phyloP scores from a whole-genome alignment of 331 rosid genomes.

The Ulmus americana region DNA sequence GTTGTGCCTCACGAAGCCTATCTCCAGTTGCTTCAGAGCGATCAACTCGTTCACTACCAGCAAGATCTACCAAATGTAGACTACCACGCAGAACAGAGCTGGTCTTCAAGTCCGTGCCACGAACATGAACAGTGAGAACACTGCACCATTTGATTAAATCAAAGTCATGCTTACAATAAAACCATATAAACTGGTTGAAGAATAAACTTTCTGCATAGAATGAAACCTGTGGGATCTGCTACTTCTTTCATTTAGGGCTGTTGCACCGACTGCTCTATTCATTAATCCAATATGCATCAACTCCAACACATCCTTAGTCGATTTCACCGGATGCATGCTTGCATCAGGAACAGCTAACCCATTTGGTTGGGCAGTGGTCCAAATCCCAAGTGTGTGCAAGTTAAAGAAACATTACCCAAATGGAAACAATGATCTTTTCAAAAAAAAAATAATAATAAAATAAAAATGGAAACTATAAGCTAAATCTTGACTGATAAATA shows the following conservation, averaged over 20 bases:
- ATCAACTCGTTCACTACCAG: slow-evolving; percentile 95
- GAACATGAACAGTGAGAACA: slow-evolving; percentile 91
- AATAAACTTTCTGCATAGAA: slow-evolving; percentile 18
- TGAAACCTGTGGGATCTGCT: slow-evolving; percentile 92
- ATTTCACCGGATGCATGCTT: slow-evolving; percentile 81
- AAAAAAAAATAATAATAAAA: not conserved
- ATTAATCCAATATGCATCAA: slow-evolving; percentile 67
- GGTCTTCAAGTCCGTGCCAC: slow-evolving; percentile 80
- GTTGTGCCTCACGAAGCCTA: slow-evolving; percentile 95
- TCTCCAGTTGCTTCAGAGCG: slow-evolving; percentile 97
- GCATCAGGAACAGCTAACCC: slow-evolving; percentile 99
- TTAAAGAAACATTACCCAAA: slow-evolving; percentile 50
- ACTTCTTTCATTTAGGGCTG: slow-evolving; percentile 91
- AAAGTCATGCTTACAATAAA: slow-evolving; percentile 12
- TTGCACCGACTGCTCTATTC: slow-evolving; percentile 86
- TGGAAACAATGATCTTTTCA: slow-evolving; percentile 3
- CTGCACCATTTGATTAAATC: slow-evolving; percentile 39
- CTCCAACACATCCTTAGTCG: slow-evolving; percentile 75
- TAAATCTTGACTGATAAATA: not conserved
- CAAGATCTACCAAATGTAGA: slow-evolving; percentile 93
- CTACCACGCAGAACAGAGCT: slow-evolving; percentile 70
- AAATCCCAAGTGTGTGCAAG: slow-evolving; percentile 99
- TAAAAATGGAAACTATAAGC: not conserved
- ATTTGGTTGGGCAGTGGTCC: slow-evolving; percentile 90
- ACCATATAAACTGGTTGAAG: not conserved